phyloP scores from a whole-genome alignment of 352 stramenopile species.

The Aphanomyces invadans region DNA sequence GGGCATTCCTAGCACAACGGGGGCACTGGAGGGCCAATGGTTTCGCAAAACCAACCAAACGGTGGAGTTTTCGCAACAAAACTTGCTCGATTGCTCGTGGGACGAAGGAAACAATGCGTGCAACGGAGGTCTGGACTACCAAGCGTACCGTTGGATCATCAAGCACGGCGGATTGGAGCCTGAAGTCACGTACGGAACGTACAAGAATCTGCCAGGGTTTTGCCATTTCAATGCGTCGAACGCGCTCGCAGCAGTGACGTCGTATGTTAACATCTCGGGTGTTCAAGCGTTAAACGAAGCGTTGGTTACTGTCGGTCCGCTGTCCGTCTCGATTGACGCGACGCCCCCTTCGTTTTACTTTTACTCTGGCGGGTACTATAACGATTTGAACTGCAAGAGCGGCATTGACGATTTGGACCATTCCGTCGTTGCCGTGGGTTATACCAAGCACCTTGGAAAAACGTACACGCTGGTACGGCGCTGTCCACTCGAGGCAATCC shows the following conservation, averaged over 20 bases:
- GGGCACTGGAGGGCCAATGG: conserved; percentile 64
- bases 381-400: conserved; percentile 83
- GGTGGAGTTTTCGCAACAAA: conserved; percentile 83
- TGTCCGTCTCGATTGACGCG: conserved; percentile 86
- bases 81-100: conserved; percentile 89
- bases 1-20: conserved; percentile 81
- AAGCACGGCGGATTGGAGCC: conserved; percentile 59
- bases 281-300: conserved; percentile 74
- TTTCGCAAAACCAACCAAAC: conserved; percentile 66
- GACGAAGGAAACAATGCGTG: conserved; percentile 87
- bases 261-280: conserved; percentile 75
- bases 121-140: conserved; percentile 83
- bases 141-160: conserved; percentile 86
- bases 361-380: conserved; percentile 79
- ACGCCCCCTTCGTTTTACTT: conserved; percentile 83
- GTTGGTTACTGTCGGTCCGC: conserved; percentile 63
- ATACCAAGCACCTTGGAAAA: conserved; percentile 79
- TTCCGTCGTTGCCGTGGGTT: conserved; percentile 87
- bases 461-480: conserved; percentile 84
- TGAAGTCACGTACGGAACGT: conserved; percentile 76
- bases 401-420: conserved; percentile 89
- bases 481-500: not conserved
- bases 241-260: conserved; percentile 60
- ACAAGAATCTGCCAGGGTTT: conserved; percentile 82
- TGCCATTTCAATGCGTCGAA: conserved; percentile 81